Evolutionary conservation across 176 grass and related monocot genomes (phyloP), one percentile per base, ranked within the genome.

Genomic region (Sorghum bicolor): DNA sequence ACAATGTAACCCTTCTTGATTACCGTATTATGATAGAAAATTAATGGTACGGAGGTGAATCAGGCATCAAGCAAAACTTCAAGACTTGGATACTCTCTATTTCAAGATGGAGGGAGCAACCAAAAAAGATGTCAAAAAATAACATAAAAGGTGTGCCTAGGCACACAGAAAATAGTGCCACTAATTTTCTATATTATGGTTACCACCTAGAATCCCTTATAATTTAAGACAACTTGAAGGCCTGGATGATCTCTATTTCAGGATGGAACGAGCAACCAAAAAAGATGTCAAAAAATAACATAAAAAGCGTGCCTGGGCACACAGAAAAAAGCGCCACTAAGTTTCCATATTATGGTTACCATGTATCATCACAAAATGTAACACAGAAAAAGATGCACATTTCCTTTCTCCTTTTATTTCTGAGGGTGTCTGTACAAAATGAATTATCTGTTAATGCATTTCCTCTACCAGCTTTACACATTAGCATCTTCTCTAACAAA

Each of bases 381-480:
- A 36, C 1, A 44, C 4, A 36, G 16, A 82, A 0, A 22, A 20
- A 34, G 10, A 45, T 30, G 25, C 41, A 69, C 52, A 36, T 62
- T 66, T 78, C 4, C 19, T 3, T 26, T 22, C 32, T 24, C 22
- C 40, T 70, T 53, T 82, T 78, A 74, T 86, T 67, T 53, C 38
- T 31, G 28, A 43, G 63, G 34, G n/a, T 40, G 50, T 86, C 29
- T 72, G 30, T 86, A 78, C 83, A 79, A 38, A 84, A 67, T 24
- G 5, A 88, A 78, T 73, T 71, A 77, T 81, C 26, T 74, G 79
- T 58, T 58, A 72, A 37, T 19, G 43, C 44, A 73, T 74, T 78
- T 73, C 64, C 52, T 77, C 73, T 41, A 34, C 64, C 52, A 82
- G 43, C 60, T 77, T 78, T 57, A 52, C 65, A 76, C 13, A 10